Conservation (phyloP, 2,329 filamentous ascomycete species). For the Claviceps lovelessii region DNA sequence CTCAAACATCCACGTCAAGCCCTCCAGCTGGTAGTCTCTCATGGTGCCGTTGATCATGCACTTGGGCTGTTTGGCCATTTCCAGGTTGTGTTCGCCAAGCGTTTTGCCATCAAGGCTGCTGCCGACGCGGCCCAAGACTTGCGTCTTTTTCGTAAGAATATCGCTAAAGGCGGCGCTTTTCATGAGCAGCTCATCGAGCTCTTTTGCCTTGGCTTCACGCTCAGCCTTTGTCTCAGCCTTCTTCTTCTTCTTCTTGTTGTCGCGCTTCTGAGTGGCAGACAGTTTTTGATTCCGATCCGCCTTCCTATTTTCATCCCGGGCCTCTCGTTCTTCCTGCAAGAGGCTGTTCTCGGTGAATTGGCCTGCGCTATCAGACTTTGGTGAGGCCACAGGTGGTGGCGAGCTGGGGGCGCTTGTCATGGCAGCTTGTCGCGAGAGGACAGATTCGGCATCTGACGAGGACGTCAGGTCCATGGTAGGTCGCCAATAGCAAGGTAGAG, state of each 20-base stretch:
- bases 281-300: constrained; percentile 33
- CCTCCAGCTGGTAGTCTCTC: constrained; percentile 88
- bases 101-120: constrained; percentile 45
- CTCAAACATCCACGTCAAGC: constrained; percentile 90
- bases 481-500: neutral
- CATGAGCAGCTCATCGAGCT: constrained; percentile 43
- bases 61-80: constrained; percentile 73
- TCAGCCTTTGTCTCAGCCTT: constrained; percentile 39
- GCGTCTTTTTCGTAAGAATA: constrained; percentile 49
- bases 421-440: constrained; percentile 14
- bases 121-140: constrained; percentile 47
- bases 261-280: constrained; percentile 23
- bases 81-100: constrained; percentile 50
- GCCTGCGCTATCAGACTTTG: constrained; percentile 6
- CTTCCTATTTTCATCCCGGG: constrained; percentile 25
- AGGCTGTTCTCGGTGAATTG: constrained; percentile 17
- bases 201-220: constrained; percentile 41
- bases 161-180: constrained; percentile 48
- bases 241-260: constrained; percentile 25
- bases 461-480: constrained; percentile 17
- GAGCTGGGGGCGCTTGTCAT: constrained; percentile 25
- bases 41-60: constrained; percentile 78
- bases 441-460: constrained; percentile 19
- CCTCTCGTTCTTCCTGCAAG: constrained; percentile 22
- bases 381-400: constrained; percentile 16